Base-by-base conservation (phyloP, 768 basidiomycete species). In the Lepiota venenata region DNA sequence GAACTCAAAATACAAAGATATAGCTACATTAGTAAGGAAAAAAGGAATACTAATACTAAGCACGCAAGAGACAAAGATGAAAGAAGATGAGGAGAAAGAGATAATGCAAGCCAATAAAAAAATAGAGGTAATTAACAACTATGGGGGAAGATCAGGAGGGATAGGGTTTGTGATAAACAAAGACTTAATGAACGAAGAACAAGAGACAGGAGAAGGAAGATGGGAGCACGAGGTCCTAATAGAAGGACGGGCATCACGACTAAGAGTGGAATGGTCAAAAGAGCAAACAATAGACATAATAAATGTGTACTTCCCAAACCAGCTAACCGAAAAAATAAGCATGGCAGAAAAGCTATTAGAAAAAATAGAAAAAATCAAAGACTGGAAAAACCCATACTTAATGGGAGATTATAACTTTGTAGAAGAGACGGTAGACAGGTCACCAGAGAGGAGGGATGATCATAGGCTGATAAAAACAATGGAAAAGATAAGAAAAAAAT, bases 401-500 rank as follows among this genome's bases (percentile, higher is more conserved):
- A n/a, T 69, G 0, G 75, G 75, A 0, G 75, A 81, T 53, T 72
- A 71, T 40, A 79, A 81, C 54, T 37, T 77, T 1, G 68, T 72
- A 0, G 74, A 78, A 48, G 70, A 74, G 0, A 14, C 53, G 0
- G 51, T 77, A 0, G 77, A 79, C 52, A 4, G 70, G 0, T 42
- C 71, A 0, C 76, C 75, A 2, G 39, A 53, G 0, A 52, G 58
- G 0, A 2, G 11, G 0, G 72, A 40, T 20, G 11, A 42, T 1
- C 16, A 37, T 1, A 3, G 32, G 1, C 8, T 50, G 0, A 11
- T 52, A 0, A 25, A 58, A 1, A 59, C 58, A 0, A 58, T 75
- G 0, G 52, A 55, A 0, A 44, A 60, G 0, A 50, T 74, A 0
- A 69, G 64, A 46, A 15, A 16, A 0, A 32, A 18, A 7, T 43